Evolutionary conservation across 164 flowering plant genomes (phyloP).

Genomic region (Warburgia ugandensis): DNA sequence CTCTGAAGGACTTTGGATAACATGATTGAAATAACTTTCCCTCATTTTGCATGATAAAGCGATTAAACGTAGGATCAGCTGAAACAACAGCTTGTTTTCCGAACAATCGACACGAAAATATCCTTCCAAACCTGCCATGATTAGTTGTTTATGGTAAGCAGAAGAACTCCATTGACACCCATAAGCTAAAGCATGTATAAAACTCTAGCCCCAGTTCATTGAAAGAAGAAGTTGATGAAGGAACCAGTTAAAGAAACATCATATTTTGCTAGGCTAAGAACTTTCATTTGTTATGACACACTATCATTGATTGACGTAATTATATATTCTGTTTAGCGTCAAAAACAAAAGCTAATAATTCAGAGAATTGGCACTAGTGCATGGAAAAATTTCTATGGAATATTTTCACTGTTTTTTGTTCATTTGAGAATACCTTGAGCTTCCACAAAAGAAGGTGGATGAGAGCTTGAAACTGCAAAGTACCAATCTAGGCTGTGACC

Average conservation of each 20-base stretch:
- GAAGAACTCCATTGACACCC: neutral
- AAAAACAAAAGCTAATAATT: too few relatives aligned
- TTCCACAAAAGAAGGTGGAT: constrained; percentile 68
- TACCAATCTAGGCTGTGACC: constrained; percentile 75
- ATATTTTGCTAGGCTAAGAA: too few relatives aligned
- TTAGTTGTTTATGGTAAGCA: neutral
- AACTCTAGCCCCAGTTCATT: neutral
- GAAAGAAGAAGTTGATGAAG: neutral
- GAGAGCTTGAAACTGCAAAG: constrained; percentile 66
- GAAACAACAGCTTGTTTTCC: constrained; percentile 80
- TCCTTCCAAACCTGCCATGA: constrained; percentile 58
- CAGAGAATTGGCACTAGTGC: too few relatives aligned
- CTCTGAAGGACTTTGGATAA: constrained; percentile 80
- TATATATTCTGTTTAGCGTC: neutral
- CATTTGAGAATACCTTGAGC: constrained; percentile 30
- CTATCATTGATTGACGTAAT: too few relatives aligned
- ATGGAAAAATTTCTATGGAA: too few relatives aligned
- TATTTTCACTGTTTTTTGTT: neutral
- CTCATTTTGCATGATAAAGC: constrained; percentile 78
- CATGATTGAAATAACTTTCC: constrained; percentile 72
- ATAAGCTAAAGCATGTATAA: neutral
- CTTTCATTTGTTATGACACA: too few relatives aligned
- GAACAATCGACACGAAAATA: constrained; percentile 65
- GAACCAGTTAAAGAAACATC: too few relatives aligned
- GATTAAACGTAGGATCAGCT: constrained; percentile 63